These are phyloP conservation scores for Paratrypanosoma confusum DNA, from an alignment of 208 protist genomes.

Conservation along the genomic window DNA sequence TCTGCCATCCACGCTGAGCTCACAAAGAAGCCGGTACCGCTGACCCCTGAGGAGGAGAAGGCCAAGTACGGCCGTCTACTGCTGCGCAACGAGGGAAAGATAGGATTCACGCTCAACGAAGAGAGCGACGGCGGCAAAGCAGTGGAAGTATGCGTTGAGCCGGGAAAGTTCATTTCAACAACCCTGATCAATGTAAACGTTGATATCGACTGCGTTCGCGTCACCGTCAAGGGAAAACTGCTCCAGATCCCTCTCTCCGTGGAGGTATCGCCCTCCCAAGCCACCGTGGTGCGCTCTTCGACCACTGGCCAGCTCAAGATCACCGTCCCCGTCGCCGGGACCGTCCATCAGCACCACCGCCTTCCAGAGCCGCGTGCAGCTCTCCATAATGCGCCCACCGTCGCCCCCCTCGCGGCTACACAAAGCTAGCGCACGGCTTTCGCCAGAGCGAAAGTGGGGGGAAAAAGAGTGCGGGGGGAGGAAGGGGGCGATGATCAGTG, in stretches of 20 bases:
- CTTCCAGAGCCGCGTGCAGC: no score
- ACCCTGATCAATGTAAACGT: constrained; percentile 88
- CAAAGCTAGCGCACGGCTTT: no score
- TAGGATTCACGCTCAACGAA: constrained; percentile 76
- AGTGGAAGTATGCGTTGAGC: constrained; percentile 75
- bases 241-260: constrained; percentile 83
- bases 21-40: constrained; percentile 17
- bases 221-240: constrained; percentile 90
- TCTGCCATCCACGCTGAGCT: constrained; percentile 56
- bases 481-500: no score
- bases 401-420: no score
- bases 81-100: constrained; percentile 88
- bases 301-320: constrained; percentile 80
- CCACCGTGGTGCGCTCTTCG: constrained; percentile 55
- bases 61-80: constrained; percentile 80
- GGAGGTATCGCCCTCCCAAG: constrained; percentile 57
- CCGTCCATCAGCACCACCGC: no score
- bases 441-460: no score
- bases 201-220: constrained; percentile 85
- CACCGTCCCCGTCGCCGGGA: constrained; percentile 67
- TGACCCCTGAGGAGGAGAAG: constrained; percentile 81
- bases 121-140: constrained; percentile 25
- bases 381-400: no score
- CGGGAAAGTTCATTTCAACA: constrained; percentile 90
- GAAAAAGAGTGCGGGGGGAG: no score